A percentile compares a stretch with the other conserved stretches of the same genome.
phyloP scores from a whole-genome alignment of 352 stramenopile species.

The Blastocystis sp. region DNA sequence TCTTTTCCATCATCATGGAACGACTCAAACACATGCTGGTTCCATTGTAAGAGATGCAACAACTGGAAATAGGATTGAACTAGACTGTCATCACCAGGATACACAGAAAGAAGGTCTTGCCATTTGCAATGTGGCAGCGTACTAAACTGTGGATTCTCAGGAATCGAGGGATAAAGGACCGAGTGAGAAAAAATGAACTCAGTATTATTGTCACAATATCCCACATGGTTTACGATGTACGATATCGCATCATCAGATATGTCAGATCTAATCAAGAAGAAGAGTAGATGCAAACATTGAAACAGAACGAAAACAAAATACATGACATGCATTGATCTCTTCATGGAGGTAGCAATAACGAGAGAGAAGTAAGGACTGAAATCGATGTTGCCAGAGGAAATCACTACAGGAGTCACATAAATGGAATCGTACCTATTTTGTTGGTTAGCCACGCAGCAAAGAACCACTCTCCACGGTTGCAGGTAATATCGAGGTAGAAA shows the following conservation, averaged over 20 bases:
- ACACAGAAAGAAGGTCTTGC: neutral
- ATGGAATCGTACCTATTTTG: neutral
- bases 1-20: neutral
- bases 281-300: neutral
- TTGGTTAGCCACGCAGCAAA: neutral
- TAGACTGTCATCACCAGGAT: neutral
- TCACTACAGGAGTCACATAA: neutral
- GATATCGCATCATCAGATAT: neutral
- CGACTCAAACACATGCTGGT: neutral
- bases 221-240: neutral
- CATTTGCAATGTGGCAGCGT: neutral
- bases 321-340: neutral
- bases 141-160: neutral
- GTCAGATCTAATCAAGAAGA: neutral
- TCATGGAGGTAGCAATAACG: neutral
- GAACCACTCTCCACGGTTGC: neutral
- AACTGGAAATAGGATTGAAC: neutral
- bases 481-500: neutral
- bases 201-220: neutral
- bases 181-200: neutral
- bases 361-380: neutral
- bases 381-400: neutral
- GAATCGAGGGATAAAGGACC: neutral
- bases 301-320: slow-evolving; percentile 1
- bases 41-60: neutral